Conservation (phyloP, 208 protist species). For the Trypanosoma brucei region DNA sequence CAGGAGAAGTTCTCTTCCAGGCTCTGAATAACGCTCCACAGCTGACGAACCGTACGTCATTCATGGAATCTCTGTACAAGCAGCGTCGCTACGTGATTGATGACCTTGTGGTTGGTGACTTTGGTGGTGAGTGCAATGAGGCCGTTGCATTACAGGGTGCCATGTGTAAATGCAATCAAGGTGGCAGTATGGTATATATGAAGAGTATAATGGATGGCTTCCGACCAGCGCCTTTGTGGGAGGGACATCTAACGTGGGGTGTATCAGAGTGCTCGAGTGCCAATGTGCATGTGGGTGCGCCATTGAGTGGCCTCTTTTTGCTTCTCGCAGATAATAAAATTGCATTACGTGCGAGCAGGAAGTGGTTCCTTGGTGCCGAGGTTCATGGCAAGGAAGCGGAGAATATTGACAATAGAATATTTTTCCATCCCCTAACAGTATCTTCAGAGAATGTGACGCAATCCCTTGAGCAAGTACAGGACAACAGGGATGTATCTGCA, state of each 20-base stretch:
- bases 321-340: not conserved
- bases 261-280: conserved; percentile 1
- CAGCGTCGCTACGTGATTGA: conserved; percentile 22
- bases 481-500: no score
- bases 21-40: not conserved
- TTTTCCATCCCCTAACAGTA: no score
- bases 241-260: not conserved
- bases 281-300: not conserved
- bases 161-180: conserved; percentile 18
- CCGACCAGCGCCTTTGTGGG: not conserved
- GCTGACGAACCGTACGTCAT: not conserved
- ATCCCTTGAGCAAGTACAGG: no score
- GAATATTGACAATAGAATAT: no score
- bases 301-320: not conserved
- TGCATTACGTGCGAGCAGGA: no score
- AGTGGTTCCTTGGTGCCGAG: no score
- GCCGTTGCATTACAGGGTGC: not conserved
- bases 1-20: not conserved
- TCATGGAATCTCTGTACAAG: conserved; percentile 19
- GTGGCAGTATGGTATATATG: conserved; percentile 13
- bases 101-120: conserved; percentile 24
- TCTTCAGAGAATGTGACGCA: no score
- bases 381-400: no score
- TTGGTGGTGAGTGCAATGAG: conserved; percentile 14
- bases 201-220: conserved; percentile 3